phyloP scores from a whole-genome alignment of 331 rosid species.

The Erythrophleum ivorense region DNA sequence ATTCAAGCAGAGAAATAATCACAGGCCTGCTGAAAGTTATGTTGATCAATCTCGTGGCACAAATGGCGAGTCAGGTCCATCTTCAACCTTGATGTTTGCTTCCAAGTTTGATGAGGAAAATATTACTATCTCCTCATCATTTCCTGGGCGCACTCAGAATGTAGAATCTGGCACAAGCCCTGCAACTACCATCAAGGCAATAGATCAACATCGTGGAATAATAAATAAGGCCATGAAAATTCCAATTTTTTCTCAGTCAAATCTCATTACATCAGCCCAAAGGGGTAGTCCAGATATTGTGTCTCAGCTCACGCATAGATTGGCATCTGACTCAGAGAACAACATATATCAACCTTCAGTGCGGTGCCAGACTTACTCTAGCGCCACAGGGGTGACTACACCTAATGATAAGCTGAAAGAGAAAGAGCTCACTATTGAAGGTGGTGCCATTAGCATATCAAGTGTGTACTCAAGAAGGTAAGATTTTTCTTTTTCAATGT shows the following conservation, averaged over 20 bases:
- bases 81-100: slow-evolving; percentile 65
- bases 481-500: slow-evolving; percentile 38
- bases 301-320: slow-evolving; percentile 56
- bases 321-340: slow-evolving; percentile 59
- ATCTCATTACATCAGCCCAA: slow-evolving; percentile 51
- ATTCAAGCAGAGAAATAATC: slow-evolving; percentile 63
- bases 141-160: slow-evolving; percentile 55
- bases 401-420: slow-evolving; percentile 68
- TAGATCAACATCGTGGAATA: slow-evolving; percentile 55
- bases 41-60: slow-evolving; percentile 47
- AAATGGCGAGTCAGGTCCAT: slow-evolving; percentile 56
- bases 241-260: slow-evolving; percentile 57
- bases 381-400: slow-evolving; percentile 43
- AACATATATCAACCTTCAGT: slow-evolving; percentile 50
- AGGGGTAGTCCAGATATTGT: slow-evolving; percentile 50
- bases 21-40: slow-evolving; percentile 59
- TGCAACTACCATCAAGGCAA: slow-evolving; percentile 55
- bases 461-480: slow-evolving; percentile 88
- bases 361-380: slow-evolving; percentile 50
- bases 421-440: slow-evolving; percentile 74
- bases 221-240: slow-evolving; percentile 51
- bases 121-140: slow-evolving; percentile 49
- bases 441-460: slow-evolving; percentile 85
- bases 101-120: slow-evolving; percentile 65
- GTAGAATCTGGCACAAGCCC: slow-evolving; percentile 64